Evolutionary conservation across 1,284 basidiomycete species (phyloP).

Genomic region (Boletus hoseneyae): DNA sequence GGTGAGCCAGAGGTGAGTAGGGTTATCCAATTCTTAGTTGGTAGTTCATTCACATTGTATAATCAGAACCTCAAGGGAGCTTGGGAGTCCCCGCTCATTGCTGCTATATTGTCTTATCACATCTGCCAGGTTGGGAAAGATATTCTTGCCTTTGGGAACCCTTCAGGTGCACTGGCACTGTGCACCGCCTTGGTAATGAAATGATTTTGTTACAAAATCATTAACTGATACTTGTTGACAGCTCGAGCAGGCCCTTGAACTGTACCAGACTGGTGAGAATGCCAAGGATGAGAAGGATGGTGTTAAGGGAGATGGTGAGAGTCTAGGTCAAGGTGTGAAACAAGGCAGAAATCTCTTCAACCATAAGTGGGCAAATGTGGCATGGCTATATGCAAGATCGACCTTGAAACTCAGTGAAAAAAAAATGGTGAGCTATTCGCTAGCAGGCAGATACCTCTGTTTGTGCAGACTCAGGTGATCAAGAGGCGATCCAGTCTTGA

Average conservation of each 20-base stretch:
- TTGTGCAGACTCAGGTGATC: too few species aligned
- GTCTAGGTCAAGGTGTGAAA: too few species aligned
- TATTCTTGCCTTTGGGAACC: background rate
- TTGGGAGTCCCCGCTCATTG: background rate
- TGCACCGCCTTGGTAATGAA: background rate
- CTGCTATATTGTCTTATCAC: background rate
- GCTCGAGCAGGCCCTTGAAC: background rate
- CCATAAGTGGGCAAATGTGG: too few species aligned
- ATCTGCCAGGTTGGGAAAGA: background rate
- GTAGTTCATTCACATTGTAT: background rate
- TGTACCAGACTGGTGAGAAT: background rate
- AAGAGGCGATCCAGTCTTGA: too few species aligned
- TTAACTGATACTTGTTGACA: background rate
- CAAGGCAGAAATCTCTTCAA: too few species aligned
- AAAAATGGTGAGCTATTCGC: too few species aligned
- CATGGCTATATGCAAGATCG: too few species aligned
- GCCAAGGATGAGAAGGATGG: background rate
- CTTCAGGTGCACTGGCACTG: background rate
- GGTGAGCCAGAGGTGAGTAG: background rate
- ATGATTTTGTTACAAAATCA: background rate
- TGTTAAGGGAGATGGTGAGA: too few species aligned
- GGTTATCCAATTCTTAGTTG: background rate
- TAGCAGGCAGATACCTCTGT: too few species aligned
- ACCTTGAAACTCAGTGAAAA: too few species aligned
- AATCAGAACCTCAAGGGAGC: background rate